Percentiles rank a stretch among this genome's conserved stretches.
These are phyloP conservation scores for Candida schatavii DNA, from an alignment of 805 yeast genomes.

Conservation along the genomic window DNA sequence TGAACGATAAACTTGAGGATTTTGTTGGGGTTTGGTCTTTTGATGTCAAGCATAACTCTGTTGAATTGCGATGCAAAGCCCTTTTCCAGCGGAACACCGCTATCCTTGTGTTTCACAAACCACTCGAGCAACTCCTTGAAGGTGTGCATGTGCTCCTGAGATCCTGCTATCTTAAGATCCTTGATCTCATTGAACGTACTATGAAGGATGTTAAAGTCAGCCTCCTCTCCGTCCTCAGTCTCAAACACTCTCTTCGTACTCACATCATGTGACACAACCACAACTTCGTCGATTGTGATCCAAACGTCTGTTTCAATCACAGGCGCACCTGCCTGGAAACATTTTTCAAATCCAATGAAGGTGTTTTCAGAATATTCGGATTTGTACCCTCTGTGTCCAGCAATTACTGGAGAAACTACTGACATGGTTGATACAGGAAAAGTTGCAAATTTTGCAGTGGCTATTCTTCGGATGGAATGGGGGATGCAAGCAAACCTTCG, in stretches of 20 bases:
- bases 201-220: constrained; percentile 32
- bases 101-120: constrained; percentile 19
- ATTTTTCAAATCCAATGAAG: constrained; percentile 32
- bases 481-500: too few relatives aligned
- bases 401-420: constrained; percentile 21
- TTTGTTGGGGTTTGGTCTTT: constrained; percentile 35
- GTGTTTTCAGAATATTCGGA: constrained; percentile 41
- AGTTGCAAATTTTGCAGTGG: too few relatives aligned
- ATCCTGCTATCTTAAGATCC: constrained; percentile 26
- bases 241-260: constrained; percentile 37
- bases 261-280: constrained; percentile 40
- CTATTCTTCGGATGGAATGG: too few relatives aligned
- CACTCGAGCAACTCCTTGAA: constrained; percentile 32
- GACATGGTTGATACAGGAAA: too few relatives aligned
- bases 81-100: constrained; percentile 19
- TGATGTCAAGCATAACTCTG: constrained; percentile 37
- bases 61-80: too few relatives aligned
- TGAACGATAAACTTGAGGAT: constrained; percentile 26
- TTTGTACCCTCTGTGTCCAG: constrained; percentile 45
- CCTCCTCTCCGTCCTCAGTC: constrained; percentile 30
- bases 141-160: constrained; percentile 31
- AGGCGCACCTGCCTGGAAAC: constrained; percentile 37
- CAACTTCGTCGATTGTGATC: constrained; percentile 34
- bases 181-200: constrained; percentile 25
- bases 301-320: constrained; percentile 43